Evolutionary conservation across 805 yeast genomes (phyloP).

Genomic region (Kodamaea hsintzibuensis): DNA sequence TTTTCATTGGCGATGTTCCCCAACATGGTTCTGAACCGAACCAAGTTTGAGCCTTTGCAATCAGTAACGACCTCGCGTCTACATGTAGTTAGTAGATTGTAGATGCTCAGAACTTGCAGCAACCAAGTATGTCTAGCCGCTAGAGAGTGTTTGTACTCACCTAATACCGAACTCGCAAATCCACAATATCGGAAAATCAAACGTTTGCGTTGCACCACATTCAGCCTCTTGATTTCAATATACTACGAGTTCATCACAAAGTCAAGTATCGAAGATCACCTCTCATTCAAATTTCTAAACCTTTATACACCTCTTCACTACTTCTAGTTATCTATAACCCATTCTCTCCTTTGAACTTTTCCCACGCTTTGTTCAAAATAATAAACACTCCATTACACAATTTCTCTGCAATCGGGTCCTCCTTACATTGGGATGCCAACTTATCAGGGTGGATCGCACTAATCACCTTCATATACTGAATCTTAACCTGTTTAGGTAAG

Average conservation of each 20-base stretch:
- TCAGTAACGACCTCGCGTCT: too few relatives aligned
- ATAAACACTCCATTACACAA: constrained; percentile 87
- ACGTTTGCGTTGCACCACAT: too few relatives aligned
- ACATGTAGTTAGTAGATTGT: too few relatives aligned
- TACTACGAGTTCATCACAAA: background rate
- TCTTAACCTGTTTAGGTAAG: constrained; percentile 84
- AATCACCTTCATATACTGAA: constrained; percentile 79
- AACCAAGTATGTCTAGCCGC: too few relatives aligned
- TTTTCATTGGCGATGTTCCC: too few relatives aligned
- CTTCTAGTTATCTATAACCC: background rate
- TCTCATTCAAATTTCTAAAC: background rate
- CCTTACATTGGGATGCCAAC: constrained; percentile 34
- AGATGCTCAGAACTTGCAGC: too few relatives aligned
- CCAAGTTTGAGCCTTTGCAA: too few relatives aligned
- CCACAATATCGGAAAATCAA: background rate
- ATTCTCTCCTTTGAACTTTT: constrained; percentile 23
- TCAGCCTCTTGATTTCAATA: background rate
- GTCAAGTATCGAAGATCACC: background rate
- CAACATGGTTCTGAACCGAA: too few relatives aligned
- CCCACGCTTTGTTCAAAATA: constrained; percentile 77
- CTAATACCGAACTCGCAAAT: background rate
- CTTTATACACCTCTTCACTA: background rate
- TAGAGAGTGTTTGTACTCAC: too few relatives aligned
- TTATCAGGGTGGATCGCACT: constrained; percentile 86
- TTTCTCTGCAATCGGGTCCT: constrained; percentile 70